These are phyloP conservation scores for Marchantia paleacea DNA, from an alignment of 225 moss, liverwort and hornwort genomes.

Conservation along the genomic window DNA sequence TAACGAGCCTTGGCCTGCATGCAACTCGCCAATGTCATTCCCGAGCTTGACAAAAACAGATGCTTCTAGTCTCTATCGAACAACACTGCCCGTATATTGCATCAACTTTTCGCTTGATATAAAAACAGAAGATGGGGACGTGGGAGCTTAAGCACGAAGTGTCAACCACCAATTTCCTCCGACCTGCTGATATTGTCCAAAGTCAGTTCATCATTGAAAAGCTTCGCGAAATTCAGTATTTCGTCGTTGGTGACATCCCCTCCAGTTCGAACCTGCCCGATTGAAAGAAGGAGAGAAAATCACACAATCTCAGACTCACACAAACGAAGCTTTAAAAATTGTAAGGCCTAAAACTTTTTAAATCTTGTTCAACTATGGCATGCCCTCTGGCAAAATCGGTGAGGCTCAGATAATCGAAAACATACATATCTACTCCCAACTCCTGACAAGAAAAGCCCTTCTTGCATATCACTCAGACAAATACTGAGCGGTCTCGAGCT, in stretches of 20 bases:
- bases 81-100: too few species aligned
- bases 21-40: slow-evolving; percentile 7
- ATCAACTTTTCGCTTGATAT: too few species aligned
- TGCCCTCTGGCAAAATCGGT: too few species aligned
- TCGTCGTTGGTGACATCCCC: slow-evolving; percentile 78
- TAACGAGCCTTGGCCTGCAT: slow-evolving; percentile 87
- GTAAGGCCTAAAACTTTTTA: too few species aligned
- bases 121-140: too few species aligned
- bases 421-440: background rate
- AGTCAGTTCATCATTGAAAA: slow-evolving; percentile 96
- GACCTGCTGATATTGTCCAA: slow-evolving; percentile 97
- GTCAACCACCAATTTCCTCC: background rate
- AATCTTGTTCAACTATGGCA: too few species aligned
- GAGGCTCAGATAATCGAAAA: background rate
- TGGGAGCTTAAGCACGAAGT: too few species aligned
- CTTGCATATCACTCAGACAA: background rate
- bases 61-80: background rate
- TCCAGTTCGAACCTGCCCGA: slow-evolving; percentile 83
- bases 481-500: background rate
- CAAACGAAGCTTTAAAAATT: background rate
- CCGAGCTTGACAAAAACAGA: slow-evolving; percentile 1
- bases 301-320: background rate
- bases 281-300: background rate
- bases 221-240: slow-evolving; percentile 80
- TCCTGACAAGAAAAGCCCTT: background rate